Evolutionary conservation across 78 protist species (phyloP).

Genomic region (Protostelium mycophagum): DNA sequence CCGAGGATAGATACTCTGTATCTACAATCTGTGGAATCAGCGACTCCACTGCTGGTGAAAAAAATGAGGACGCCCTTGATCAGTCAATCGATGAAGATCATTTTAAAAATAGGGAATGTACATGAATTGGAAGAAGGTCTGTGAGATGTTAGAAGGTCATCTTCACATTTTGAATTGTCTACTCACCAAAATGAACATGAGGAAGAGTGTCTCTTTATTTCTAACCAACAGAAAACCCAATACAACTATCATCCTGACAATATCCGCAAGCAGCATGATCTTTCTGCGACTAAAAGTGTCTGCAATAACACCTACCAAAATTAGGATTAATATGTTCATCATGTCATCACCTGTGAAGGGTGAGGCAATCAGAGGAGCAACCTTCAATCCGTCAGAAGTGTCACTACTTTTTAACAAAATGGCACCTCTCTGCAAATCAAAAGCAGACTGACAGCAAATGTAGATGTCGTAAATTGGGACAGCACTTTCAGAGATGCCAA

Average conservation of each 20-base stretch:
- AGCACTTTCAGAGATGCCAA: constrained; percentile 35
- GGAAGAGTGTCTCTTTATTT: constrained; percentile 3
- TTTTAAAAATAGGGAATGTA: too few species aligned
- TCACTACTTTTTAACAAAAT: constrained; percentile 10
- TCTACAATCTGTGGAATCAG: not conserved
- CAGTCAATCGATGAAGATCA: not conserved
- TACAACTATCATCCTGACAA: constrained; percentile 12
- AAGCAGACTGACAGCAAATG: constrained; percentile 6
- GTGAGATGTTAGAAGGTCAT: not conserved
- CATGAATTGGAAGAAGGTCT: not conserved
- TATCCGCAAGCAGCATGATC: constrained; percentile 23
- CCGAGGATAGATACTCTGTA: not conserved
- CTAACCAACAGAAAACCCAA: constrained; percentile 17
- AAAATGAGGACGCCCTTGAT: not conserved
- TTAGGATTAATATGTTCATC: not conserved
- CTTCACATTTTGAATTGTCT: not conserved
- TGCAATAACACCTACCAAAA: constrained; percentile 35
- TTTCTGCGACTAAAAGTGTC: constrained; percentile 38
- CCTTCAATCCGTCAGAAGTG: not conserved
- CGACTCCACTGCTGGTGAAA: not conserved
- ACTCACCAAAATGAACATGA: constrained; percentile 24
- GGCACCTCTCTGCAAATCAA: constrained; percentile 24
- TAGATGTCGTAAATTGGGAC: not conserved
- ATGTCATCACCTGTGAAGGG: not conserved
- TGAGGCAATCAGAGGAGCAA: not conserved